Conservation (phyloP, 345 rosid genomes). For the Tarenaya hassleriana region DNA sequence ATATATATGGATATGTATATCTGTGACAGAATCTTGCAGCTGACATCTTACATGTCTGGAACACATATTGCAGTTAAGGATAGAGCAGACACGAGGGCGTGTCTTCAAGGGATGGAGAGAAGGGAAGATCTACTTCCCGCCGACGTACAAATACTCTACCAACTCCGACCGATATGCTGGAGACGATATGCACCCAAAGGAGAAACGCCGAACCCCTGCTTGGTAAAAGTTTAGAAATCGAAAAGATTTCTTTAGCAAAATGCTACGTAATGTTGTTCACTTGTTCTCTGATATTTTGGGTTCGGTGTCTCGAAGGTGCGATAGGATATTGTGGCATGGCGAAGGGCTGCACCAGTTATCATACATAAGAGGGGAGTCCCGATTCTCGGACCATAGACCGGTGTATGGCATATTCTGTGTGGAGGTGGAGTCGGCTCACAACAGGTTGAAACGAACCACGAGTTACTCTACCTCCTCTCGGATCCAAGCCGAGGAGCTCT, state of each 20-base stretch:
- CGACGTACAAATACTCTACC: conserved; percentile 94
- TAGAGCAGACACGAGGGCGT: conserved; percentile 80
- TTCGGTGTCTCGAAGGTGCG: too few species aligned
- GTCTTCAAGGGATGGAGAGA: conserved; percentile 88
- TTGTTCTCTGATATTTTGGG: too few species aligned
- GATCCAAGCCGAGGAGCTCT: conserved; percentile 88
- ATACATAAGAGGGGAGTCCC: conserved; percentile 89
- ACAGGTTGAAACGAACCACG: conserved; percentile 62
- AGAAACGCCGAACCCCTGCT: conserved; percentile 97
- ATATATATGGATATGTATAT: too few species aligned
- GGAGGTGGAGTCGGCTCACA: conserved; percentile 82
- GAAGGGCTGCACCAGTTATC: conserved; percentile 91
- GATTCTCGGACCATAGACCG: conserved; percentile 97
- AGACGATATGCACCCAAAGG: conserved; percentile 82
- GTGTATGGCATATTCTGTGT: conserved; percentile 93
- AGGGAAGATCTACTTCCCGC: conserved; percentile 95
- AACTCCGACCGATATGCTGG: conserved; percentile 97
- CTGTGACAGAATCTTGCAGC: not conserved
- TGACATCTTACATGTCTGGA: too few species aligned
- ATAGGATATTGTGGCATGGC: conserved; percentile 91
- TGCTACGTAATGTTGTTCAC: too few species aligned
- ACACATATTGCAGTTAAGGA: conserved; percentile 53
- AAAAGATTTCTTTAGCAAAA: too few species aligned
- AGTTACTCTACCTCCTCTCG: conserved; percentile 78
- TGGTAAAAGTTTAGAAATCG: conserved; percentile 39